phyloP scores from a whole-genome alignment of 1,284 basidiomycete species.

The Mycosarcoma mackinlayi region DNA sequence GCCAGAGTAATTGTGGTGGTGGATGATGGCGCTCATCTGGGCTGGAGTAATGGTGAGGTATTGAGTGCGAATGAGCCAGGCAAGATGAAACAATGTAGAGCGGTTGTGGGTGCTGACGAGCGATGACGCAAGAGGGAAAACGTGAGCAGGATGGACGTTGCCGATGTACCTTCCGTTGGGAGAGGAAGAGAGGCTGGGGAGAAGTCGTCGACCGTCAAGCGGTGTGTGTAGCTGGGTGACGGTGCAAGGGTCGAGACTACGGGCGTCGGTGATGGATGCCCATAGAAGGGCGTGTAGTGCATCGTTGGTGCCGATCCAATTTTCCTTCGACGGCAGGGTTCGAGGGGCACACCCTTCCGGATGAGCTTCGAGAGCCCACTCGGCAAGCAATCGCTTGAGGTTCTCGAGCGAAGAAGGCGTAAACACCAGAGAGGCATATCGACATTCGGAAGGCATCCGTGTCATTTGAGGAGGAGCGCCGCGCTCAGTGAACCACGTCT shows the following conservation, averaged over 20 bases:
- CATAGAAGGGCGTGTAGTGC: slow-evolving; percentile 10
- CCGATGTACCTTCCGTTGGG: slow-evolving; percentile 4
- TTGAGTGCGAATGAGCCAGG: not conserved
- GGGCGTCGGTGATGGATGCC: slow-evolving; percentile 1
- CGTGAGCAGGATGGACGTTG: slow-evolving; percentile 11
- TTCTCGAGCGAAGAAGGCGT: not conserved
- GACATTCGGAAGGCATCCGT: not conserved
- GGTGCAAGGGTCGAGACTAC: not conserved
- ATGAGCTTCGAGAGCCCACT: not conserved
- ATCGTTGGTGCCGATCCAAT: slow-evolving; percentile 11
- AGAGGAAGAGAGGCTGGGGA: not conserved
- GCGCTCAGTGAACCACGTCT: not conserved
- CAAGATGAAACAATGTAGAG: not conserved
- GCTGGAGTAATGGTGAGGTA: not conserved
- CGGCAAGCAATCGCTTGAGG: slow-evolving; percentile 1
- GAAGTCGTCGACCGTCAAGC: slow-evolving; percentile 4
- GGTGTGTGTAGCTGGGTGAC: not conserved
- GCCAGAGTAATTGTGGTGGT: slow-evolving; percentile 1
- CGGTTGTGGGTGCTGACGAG: not conserved
- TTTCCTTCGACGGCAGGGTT: slow-evolving; percentile 2
- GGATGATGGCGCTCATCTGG: slow-evolving; percentile 3
- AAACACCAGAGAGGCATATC: slow-evolving; percentile 4
- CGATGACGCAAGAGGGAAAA: not conserved
- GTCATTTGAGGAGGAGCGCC: slow-evolving; percentile 5
- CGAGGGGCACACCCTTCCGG: not conserved